Evolutionary conservation across 768 basidiomycete genomes (phyloP), one percentile per base, ranked within the genome.

Genomic region (Coprinopsis cinerea): DNA sequence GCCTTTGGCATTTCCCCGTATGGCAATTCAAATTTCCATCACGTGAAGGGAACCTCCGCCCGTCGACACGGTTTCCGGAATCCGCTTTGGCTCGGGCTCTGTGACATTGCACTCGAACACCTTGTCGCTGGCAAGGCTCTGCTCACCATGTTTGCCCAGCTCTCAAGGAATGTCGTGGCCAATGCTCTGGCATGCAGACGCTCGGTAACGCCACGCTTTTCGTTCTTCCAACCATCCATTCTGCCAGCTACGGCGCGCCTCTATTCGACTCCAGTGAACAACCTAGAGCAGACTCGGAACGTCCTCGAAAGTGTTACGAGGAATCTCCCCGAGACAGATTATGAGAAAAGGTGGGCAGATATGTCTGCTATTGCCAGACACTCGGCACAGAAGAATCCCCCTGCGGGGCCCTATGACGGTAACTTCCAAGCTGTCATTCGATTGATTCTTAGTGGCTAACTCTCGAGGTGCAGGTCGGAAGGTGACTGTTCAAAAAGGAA

Each of bases 401-500:
- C 44, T 46, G 66, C 71, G 24, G 67, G 51, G 78, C 58, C 83
- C 7, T 88, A 83, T 64, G 65, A 76, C 57, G 85, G 85, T 78
- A 20, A 54, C 46, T 66, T 61, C 44, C n/a, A 9, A 34, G 30
- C 20, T 43, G 41, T 26, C 39, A 13, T 54, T 30, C 26, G 35
- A 49, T 18, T 18, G 36, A 11, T 9, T 11, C 17, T 10, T 10
- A 18, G 6, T 18, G 11, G 17, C 36, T 28, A 49, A 51, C 47
- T 45, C 49, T 39, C 24, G 11, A 36, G 49, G 41, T 44, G 37
- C 59, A 88, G 88, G 88, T 40, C 82, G 88, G 40, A 82, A 74
- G 48, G 70, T 88, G 13, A 34, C 27, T 14, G 78, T 86, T 30
- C 10, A 20, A 2, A 54, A 57, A 25, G 70, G 73, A 6, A 71